Evolutionary conservation across 768 basidiomycete genomes (phyloP), one percentile per base, ranked within the genome.

Genomic region (Boletus tomentosulus): DNA sequence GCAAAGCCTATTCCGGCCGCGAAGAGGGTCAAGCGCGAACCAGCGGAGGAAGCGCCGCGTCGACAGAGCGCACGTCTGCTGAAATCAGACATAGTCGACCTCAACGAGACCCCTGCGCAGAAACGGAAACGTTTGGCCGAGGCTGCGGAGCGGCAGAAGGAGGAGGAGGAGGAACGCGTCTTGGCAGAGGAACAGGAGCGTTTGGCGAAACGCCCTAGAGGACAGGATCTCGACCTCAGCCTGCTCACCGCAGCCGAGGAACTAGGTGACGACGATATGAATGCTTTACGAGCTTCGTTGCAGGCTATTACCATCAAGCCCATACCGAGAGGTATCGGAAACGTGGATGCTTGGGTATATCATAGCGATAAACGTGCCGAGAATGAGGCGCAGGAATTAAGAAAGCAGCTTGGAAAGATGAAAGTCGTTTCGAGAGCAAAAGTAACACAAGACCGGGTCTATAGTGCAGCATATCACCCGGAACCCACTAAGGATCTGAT

Each of bases 391-490:
- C 65, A 73, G 15, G 78, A 79, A 46, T 65, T 93, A 54, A 78
- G 77, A 55, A 69, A 81, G 58, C 79, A 72, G 56, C 71, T 91
- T 10, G 65, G 76, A 53, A 69, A 72, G 31, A 62, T 92, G 65
- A 82, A 79, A 54, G 74, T 92, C n/a, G 76, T 87, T 2, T 81
- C 87, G 31, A 77, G 88, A 51, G 90, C 90, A 13, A 92, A 92
- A 68, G 89, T 92, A 8, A 90, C 86, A 1, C 74, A 82, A 57
- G 78, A 86, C 55, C 73, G 91, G 22, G 65, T 93, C 1, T 93
- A 93, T 61, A 84, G 85, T 57, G 84, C 87, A 31, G 83, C 82
- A 13, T 93, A 87, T 66, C 91, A 93, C 65, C 88, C 90, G 4
- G 89, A 89, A 58, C 74, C 77, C 19, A 80, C 83, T 12, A 90